A percentile compares a stretch with the other conserved stretches of the same genome.
phyloP scores from a whole-genome alignment of 2,329 filamentous ascomycete genomes.

The Arachnopeziza araneosa region DNA sequence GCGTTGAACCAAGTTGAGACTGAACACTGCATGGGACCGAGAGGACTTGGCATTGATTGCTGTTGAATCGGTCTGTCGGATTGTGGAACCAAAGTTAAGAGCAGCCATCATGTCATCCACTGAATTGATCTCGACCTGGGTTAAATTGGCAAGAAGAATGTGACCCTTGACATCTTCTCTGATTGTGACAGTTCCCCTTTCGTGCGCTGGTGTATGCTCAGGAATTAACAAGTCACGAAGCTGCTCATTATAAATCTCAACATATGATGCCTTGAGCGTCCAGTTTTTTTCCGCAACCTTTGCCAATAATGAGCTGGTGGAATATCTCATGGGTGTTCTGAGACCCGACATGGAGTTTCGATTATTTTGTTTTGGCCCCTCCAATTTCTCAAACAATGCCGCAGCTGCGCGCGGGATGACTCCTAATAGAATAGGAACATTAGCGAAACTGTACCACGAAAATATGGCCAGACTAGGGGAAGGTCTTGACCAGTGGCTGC shows the following conservation, averaged over 20 bases:
- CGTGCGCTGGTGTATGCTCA: slow-evolving; percentile 61
- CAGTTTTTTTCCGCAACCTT: slow-evolving; percentile 63
- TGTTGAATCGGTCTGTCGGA: slow-evolving; percentile 94
- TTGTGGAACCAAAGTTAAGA: slow-evolving; percentile 85
- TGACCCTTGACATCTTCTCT: slow-evolving; percentile 92
- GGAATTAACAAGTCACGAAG: slow-evolving; percentile 83
- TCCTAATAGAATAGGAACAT: slow-evolving; percentile 45
- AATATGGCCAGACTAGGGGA: neutral
- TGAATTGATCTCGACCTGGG: slow-evolving; percentile 82
- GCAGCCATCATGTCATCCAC: slow-evolving; percentile 86
- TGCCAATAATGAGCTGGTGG: slow-evolving; percentile 36
- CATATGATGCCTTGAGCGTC: slow-evolving; percentile 90
- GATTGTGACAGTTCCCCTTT: slow-evolving; percentile 79
- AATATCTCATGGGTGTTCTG: slow-evolving; percentile 74
- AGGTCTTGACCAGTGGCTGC: neutral
- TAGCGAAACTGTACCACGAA: slow-evolving; percentile 12
- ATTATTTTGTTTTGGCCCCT: slow-evolving; percentile 45
- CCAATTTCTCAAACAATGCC: slow-evolving; percentile 82
- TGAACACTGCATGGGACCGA: slow-evolving; percentile 95
- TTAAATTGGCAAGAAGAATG: slow-evolving; percentile 86
- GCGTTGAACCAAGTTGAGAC: slow-evolving; percentile 84
- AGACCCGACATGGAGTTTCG: slow-evolving; percentile 71
- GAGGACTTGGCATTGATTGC: slow-evolving; percentile 98
- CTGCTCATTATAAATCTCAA: slow-evolving; percentile 97
- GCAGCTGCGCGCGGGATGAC: slow-evolving; percentile 91